These are phyloP conservation scores for Fusarium tjaetaba DNA, from an alignment of 2,329 filamentous ascomycete genomes.

Conservation along the genomic window DNA sequence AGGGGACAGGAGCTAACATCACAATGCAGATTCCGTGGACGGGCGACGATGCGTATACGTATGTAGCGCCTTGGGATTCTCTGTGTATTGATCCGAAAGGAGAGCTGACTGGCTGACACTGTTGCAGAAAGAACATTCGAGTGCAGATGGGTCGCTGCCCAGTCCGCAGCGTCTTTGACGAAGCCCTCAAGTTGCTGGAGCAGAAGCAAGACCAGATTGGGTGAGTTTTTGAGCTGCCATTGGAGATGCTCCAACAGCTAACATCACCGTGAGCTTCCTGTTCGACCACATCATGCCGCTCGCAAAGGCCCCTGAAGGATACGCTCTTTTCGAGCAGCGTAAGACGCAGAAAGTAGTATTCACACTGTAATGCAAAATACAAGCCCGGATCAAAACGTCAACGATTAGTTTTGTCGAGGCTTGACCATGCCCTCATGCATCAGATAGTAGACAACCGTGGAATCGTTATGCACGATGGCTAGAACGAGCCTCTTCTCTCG, in stretches of 20 bases:
- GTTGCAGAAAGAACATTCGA: slow-evolving; percentile 72
- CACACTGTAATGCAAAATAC: slow-evolving; percentile 51
- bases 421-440: slow-evolving; percentile 90
- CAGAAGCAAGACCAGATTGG: slow-evolving; percentile 73
- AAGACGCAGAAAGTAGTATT: slow-evolving; percentile 80
- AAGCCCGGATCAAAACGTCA: background rate
- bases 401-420: slow-evolving; percentile 77
- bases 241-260: background rate
- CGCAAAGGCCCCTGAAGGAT: slow-evolving; percentile 72
- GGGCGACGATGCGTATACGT: slow-evolving; percentile 70
- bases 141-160: slow-evolving; percentile 82
- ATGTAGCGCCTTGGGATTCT: slow-evolving; percentile 39
- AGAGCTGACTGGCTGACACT: slow-evolving; percentile 35
- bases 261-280: slow-evolving; percentile 70
- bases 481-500: slow-evolving; percentile 76
- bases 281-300: slow-evolving; percentile 79
- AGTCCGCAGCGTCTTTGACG: slow-evolving; percentile 74
- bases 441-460: slow-evolving; percentile 85
- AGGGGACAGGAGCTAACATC: slow-evolving; percentile 1
- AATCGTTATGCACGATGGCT: slow-evolving; percentile 80
- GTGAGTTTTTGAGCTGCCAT: slow-evolving; percentile 56
- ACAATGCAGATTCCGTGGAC: slow-evolving; percentile 70
- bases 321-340: slow-evolving; percentile 77
- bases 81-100: background rate
- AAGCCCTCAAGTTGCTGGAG: slow-evolving; percentile 71